Evolutionary conservation across 768 basidiomycete genomes (phyloP), one percentile per base, ranked within the genome.

Genomic region (Russula earlei): DNA sequence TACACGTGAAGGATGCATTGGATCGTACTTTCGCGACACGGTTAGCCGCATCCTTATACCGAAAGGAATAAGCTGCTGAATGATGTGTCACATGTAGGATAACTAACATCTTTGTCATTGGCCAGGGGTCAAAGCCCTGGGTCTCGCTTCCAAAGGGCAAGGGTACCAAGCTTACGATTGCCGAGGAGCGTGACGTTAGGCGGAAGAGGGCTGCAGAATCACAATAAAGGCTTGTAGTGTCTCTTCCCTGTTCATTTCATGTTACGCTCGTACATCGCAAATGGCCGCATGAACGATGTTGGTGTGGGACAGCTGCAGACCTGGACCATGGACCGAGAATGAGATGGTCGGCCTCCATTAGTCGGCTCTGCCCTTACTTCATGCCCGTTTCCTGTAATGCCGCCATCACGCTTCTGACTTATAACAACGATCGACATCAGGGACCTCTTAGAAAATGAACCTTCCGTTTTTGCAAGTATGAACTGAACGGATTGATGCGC

Each of bases 11-110:
- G 75, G 96, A 97, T 70, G 85, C 89, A 47, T 77, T 95, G 61
- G 95, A 96, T 71, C 80, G 91, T 69, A 92, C 91, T 47, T 99
- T 98, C 67, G 94, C 96, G 62, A 99, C 96, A 65, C 91, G 95
- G 92, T 94, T 69, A 56, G 84, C 75, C 19, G 17, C 5, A 34
- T 25, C 12, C 22, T 11, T 54, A 22, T n/a, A 10, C 19, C 10
- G 22, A 15, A 20, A 31, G 20, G 2, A 5, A 10, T 33, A 22
- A 15, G 27, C 22, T 24, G 15, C 38, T 37, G 43, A 24, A 20
- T 49, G 38, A 41, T 5, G 19, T 5, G 8, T 42, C 14, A 1
- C 27, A 33, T 40, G 51, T 42, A 96, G 93, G 68, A 81, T 98
- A 60, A 84, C 87, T 66, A 99, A 98, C 81, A 91, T 99, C 69